Base-by-base conservation (phyloP, 2,329 filamentous ascomycete genomes). In the Talaromyces sp. region DNA sequence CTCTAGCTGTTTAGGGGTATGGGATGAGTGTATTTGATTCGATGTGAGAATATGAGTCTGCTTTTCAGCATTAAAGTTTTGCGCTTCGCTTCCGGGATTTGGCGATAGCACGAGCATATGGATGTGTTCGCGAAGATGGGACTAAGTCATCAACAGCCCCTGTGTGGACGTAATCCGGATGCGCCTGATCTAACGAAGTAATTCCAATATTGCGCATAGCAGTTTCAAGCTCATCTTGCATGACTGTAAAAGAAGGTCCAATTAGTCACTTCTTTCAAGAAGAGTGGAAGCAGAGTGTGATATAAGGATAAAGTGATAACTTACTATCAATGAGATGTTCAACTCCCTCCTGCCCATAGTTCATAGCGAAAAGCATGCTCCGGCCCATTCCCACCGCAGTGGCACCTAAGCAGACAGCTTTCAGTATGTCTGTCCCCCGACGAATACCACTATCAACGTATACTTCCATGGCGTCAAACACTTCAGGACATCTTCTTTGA, bases 241-340 rank as follows among this genome's bases (percentile, higher is more conserved):
- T 70, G 36, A 78, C 72, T 75, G 16, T 19, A 48, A 11, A 33
- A 47, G 10, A 46, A 32, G 6, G 27, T 57, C 36, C 53, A n/a
- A 55, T 39, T 40, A 46, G 47, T 27, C 16, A 36, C 22, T 20
- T 30, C 24, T 24, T 41, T 30, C 22, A 37, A 32, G 13, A 14
- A 19, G n/a, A n/a, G n/a, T n/a, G n/a, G n/a, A n/a, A n/a, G n/a
- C n/a, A n/a, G n/a, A n/a, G n/a, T 7, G 47, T 16, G 32, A 27
- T 22, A 39, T 32, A 22, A 47, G 24, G 16, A 20, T n/a, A 22
- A 39, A 20, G 24, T 4, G 19, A 32, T 40, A 40, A 75, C 80
- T 72, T 72, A 84, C 82, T 82, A 54, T 81, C 77, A 49, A 82
- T 77, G 52, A 82, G 69, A 66, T 82, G 77, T 60, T 82, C 79